Percentiles rank a stretch among this genome's conserved stretches.
Evolutionary conservation across 208 protist species (phyloP).

Genomic region (Leishmania martiniquensis): DNA sequence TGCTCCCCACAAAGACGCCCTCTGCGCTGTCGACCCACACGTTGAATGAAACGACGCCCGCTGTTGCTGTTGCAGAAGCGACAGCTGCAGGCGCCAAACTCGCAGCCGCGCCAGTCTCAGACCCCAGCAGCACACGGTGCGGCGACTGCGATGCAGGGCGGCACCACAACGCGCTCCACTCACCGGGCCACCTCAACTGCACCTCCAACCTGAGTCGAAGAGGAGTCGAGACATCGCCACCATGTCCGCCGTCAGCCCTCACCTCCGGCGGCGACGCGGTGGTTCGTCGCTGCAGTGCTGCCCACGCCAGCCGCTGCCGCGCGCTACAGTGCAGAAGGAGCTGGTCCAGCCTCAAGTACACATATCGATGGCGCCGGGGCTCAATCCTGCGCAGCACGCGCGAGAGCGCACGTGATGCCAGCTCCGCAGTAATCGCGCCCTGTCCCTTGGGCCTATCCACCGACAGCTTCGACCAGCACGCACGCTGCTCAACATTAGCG

Average conservation of each 20-base stretch:
- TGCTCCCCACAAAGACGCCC: neutral
- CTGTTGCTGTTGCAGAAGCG: neutral
- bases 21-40: conserved; percentile 18
- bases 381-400: neutral
- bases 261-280: neutral
- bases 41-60: neutral
- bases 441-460: neutral
- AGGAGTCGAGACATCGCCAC: neutral
- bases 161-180: conserved; percentile 13
- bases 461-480: neutral
- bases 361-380: conserved; percentile 9
- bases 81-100: neutral
- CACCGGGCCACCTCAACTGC: conserved; percentile 20
- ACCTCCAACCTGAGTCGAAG: conserved; percentile 18
- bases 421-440: neutral
- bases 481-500: neutral
- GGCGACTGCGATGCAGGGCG: neutral
- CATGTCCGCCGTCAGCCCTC: neutral
- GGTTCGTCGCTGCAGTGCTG: neutral
- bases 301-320: conserved; percentile 6
- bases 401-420: conserved; percentile 1
- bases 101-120: neutral
- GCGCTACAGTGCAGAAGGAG: conserved; percentile 10
- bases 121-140: neutral
- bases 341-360: conserved; percentile 19